Base-by-base conservation (phyloP, 1,284 basidiomycete genomes). In the Tausonia pullulans region DNA sequence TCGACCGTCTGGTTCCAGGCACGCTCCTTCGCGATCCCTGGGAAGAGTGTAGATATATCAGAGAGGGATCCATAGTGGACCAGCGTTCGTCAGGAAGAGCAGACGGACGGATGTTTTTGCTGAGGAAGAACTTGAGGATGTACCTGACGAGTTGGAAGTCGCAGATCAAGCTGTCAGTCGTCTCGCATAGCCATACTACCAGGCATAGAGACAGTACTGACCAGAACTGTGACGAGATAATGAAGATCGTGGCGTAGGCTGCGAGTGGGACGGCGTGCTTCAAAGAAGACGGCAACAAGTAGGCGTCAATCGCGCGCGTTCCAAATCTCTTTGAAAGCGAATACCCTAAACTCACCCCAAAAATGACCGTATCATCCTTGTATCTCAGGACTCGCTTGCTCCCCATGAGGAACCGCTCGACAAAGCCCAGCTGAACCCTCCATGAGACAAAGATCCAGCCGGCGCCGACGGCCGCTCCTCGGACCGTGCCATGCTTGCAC, bases 1-100 rank as follows among this genome's bases (percentile, higher is more conserved):
- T 78, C 74, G 58, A 89, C 81, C 0, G 88, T 89, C 71, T 88
- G 84, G 43, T 49, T 13, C 82, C 85, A 89, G n/a, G 81, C 87
- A 5, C 85, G 81, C 61, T 83, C 81, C 3, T 84, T 81, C 0
- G 87, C 84, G 61, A 88, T 82, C 53, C 81, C 27, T 27, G 27
- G 2, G 27, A 27, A 27, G 27, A 27, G 27, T 27, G 27, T 2
- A 27, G 27, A 27, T 27, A 27, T 27, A 27, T 27, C 27, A 27
- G 27, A 27, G 27, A 27, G 27, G 27, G 27, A 27, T 27, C 27
- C 27, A 27, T 27, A 27, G 27, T 27, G 27, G 27, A 27, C 27
- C 27, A 27, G 27, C 27, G 27, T 27, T 27, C 27, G 27, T 27
- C 27, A 27, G 27, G 27, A 27, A 27, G 27, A 27, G 27, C 27